A percentile compares a stretch with the other conserved stretches of the same genome.
Evolutionary conservation across 257 asterid species (phyloP).

Genomic region (Solanum lycopersicoides): DNA sequence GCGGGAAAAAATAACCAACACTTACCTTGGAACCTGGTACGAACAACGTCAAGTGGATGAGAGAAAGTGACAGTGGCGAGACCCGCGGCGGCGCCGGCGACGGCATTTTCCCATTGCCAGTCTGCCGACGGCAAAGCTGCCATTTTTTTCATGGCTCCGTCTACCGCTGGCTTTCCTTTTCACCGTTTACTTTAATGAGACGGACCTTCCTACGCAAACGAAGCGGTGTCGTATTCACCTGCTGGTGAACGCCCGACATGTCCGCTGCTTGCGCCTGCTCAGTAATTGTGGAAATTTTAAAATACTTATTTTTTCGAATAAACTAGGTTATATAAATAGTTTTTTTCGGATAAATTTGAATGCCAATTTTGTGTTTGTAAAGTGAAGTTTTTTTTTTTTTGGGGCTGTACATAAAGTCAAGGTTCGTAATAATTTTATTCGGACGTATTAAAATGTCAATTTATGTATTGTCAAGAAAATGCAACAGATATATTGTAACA

Average conservation of each 20-base stretch:
- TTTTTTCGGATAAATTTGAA: neutral
- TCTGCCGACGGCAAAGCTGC: conserved; percentile 41
- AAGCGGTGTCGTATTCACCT: neutral
- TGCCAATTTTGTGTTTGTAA: neutral
- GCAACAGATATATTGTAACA: neutral
- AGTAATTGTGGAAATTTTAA: neutral
- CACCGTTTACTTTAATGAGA: neutral
- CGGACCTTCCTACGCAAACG: neutral
- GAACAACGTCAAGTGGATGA: conserved; percentile 95
- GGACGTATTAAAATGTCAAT: neutral
- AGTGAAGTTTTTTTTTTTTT: too few species aligned
- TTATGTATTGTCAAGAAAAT: neutral
- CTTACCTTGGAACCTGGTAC: conserved; percentile 91
- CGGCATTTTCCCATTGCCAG: conserved; percentile 97
- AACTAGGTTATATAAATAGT: neutral
- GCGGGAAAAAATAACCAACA: neutral
- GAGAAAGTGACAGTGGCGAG: conserved; percentile 72
- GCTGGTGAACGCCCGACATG: neutral
- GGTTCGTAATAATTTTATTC: neutral
- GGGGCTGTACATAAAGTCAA: neutral
- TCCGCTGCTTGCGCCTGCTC: neutral
- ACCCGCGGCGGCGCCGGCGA: conserved; percentile 87
- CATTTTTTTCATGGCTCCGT: neutral
- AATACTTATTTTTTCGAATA: neutral
- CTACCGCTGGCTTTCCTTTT: neutral